Evolutionary conservation across 2,329 filamentous ascomycete genomes (phyloP).

Genomic region (Penicillium hordei): DNA sequence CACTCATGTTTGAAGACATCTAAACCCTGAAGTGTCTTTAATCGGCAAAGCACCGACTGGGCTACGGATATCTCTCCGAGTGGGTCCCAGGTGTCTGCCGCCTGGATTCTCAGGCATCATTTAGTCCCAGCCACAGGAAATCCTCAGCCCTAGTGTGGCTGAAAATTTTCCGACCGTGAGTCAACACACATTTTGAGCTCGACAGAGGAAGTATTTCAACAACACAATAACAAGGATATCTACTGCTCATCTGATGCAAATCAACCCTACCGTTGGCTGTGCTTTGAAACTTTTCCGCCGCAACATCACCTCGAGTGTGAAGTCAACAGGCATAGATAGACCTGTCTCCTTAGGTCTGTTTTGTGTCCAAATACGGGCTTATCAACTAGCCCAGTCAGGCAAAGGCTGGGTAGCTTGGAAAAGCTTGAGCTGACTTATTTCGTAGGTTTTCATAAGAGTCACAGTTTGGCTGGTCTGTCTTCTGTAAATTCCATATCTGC

Average conservation of each 20-base stretch:
- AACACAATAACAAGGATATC: neutral
- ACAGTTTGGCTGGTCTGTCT: neutral
- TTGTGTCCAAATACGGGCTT: neutral
- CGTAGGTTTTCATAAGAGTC: neutral
- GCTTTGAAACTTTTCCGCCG: constrained; percentile 16
- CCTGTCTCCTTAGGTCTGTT: constrained; percentile 1
- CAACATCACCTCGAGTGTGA: constrained; percentile 12
- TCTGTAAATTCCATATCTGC: constrained; percentile 1
- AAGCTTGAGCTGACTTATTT: neutral
- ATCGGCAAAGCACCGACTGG: constrained; percentile 14
- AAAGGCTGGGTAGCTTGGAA: neutral
- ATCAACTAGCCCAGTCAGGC: neutral
- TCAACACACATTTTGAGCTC: constrained; percentile 18
- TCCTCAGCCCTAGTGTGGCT: constrained; percentile 21
- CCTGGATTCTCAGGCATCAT: neutral
- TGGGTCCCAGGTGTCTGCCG: neutral
- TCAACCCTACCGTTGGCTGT: constrained; percentile 8
- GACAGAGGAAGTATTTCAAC: neutral
- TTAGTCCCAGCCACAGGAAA: neutral
- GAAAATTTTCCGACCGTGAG: constrained; percentile 10
- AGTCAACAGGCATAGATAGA: constrained; percentile 7
- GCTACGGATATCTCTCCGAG: constrained; percentile 21
- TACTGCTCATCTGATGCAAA: constrained; percentile 21
- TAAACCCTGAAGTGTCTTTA: neutral
- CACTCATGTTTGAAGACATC: neutral